These are phyloP conservation scores for Naganishia friedmannii DNA, from an alignment of 768 basidiomycete genomes.

Conservation along the genomic window DNA sequence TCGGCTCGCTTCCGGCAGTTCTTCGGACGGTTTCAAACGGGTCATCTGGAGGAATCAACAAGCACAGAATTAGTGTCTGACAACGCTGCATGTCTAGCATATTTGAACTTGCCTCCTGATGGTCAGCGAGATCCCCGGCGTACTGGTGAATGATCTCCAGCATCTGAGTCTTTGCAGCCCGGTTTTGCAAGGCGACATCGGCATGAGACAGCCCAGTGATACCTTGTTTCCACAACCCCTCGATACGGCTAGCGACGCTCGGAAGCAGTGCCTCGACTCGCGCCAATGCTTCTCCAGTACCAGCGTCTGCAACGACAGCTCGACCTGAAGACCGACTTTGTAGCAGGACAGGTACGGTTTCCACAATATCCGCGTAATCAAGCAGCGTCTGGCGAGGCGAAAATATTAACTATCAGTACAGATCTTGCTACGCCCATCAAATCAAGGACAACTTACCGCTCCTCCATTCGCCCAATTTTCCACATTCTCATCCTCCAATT, in stretches of 20 bases:
- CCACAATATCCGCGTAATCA: conserved; percentile 40
- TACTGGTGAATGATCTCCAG: conserved; percentile 40
- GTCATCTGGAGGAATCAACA: conserved; percentile 31
- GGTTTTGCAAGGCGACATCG: conserved; percentile 39
- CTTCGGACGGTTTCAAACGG: conserved; percentile 31
- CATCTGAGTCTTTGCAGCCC: conserved; percentile 44
- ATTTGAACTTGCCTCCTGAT: conserved; percentile 11
- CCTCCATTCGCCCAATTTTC: conserved; percentile 80
- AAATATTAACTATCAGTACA: neutral
- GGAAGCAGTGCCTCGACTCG: conserved; percentile 38
- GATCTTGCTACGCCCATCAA: no score
- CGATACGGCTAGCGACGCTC: conserved; percentile 36
- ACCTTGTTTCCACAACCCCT: conserved; percentile 5
- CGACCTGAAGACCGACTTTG: conserved; percentile 8
- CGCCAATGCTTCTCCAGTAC: neutral
- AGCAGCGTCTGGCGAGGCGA: conserved; percentile 38
- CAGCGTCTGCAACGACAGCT: conserved; percentile 4
- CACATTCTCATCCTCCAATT: conserved; percentile 62
- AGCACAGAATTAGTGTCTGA: neutral
- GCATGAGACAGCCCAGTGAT: neutral
- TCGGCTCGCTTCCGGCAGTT: conserved; percentile 45
- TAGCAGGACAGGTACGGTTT: conserved; percentile 34
- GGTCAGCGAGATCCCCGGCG: conserved; percentile 37
- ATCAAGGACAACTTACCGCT: conserved; percentile 58
- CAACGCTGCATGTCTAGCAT: neutral